Evolutionary conservation across 768 basidiomycete genomes (phyloP), one percentile per base, ranked within the genome.

Genomic region (Dioszegia aurantiaca): DNA sequence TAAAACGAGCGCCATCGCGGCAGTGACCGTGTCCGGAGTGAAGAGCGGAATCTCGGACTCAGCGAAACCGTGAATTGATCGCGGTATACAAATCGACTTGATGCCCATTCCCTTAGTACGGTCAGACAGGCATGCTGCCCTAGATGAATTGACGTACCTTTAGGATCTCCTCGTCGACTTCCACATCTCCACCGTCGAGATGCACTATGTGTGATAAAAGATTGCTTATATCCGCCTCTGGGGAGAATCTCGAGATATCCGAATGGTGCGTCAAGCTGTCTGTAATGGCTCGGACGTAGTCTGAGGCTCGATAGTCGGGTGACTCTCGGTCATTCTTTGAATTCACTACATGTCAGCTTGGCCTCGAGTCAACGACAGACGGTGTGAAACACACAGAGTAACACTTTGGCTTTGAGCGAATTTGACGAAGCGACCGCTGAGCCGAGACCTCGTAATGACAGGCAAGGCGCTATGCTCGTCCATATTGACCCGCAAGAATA

Each of bases 401-500:
- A 77, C 6, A 93, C 82, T 74, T 95, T 95, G 6, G 86, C 87
- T 28, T 82, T 82, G 27, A 94, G 80, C 19, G 81, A 81, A 11
- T 77, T 77, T 36, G 90, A 93, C 30, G 83, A 80, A 16, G 89
- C 89, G 57, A 94, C 91, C 19, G 82, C 83, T 45, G 81, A 77
- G 1, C 86, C 89, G 12, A 94, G 85, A 1, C 89, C 89, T 55
- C 85, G 84, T 27, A 97, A 77, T 1, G 90, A 88, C 24, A 97
- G 81, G 75, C 92, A 94, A 0, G 92, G 92, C n/a, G 92, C 86
- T 59, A 95, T 88, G 65, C 88, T 89, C 14, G 92, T 97, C 90
- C 90, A 97, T 8, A 97, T 79, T 1, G 91, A 94, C 4, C 92
- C 92, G 70, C 91, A 92, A 2, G 90, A 92, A 73, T 94, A 95